Base-by-base conservation (phyloP, 495 filamentous ascomycete genomes). In the Aspergillus kassunensis region DNA sequence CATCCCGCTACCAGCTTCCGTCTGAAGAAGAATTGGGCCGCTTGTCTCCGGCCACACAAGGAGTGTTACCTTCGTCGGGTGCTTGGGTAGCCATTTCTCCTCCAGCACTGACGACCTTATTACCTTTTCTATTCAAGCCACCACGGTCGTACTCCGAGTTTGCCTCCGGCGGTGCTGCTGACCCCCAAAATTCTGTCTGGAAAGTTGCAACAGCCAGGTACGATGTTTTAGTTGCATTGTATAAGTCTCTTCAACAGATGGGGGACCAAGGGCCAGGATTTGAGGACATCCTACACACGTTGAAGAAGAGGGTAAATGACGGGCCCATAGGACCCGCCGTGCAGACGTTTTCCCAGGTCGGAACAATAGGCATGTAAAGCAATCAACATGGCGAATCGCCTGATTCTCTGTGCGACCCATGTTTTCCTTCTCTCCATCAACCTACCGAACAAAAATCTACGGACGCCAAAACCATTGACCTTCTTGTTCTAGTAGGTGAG, bases 61-160 rank as follows among this genome's bases (percentile, higher is more conserved):
- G 66, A n/a, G 41, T 63, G 6, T 69, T 78, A 23, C 80, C 76
- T 40, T 57, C 63, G 13, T 70, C 73, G 10, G 78, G 79, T 7
- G 60, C 71, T 12, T 74, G 74, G 63, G 77, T 78, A 23, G 71
- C 80, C 13, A 72, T 83, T 23, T 68, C 73, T 1, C 72, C 76
- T 3, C 79, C 81, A 0, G 74, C 78, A 2, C 57, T 80, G 18
- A 74, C 73, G 1, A 70, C 71, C 11, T 65, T 84, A 5, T 61
- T 85, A 5, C 81, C 81, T 0, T 85, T 79, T 58, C 70, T 87
- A 2, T 77, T 86, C 48, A 76, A 75, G 39, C 80, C 80, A 12
- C 74, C 83, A 11, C 74, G 79, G 21, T 76, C 74, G 2, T 83
- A 80, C 39, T 71, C 75, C 18, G 81, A 80, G 27, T 74, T 83